These are phyloP conservation scores for Colletotrichum lupini DNA, from an alignment of 2,329 filamentous ascomycete genomes.

Conservation along the genomic window DNA sequence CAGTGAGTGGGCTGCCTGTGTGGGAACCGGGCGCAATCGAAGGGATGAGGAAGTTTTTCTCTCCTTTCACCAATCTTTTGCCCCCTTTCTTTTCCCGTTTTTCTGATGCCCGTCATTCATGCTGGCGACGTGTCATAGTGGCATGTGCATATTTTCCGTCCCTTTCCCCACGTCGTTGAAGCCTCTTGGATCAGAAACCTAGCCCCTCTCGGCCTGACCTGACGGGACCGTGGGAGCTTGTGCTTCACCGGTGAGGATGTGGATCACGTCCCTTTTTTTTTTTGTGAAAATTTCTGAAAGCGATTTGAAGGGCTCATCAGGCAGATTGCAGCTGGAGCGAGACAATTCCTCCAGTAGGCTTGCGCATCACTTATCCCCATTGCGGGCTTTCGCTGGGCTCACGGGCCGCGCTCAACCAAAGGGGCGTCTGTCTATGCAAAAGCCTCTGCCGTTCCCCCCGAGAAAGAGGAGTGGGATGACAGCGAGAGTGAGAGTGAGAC, in stretches of 20 bases:
- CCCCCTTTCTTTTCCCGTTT: background rate
- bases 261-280: background rate
- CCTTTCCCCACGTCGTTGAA: background rate
- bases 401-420: too few relatives aligned
- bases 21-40: background rate
- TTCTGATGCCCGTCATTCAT: constrained; percentile 25
- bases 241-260: constrained; percentile 21
- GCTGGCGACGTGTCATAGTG: constrained; percentile 16
- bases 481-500: background rate
- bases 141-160: background rate
- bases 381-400: background rate
- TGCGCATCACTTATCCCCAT: background rate
- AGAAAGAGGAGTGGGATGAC: background rate
- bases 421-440: too few relatives aligned
- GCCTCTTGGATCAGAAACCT: background rate
- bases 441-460: too few relatives aligned
- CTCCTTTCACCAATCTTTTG: background rate
- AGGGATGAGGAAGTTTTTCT: background rate
- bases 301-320: background rate
- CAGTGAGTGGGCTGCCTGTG: background rate
- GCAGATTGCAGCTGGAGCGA: constrained; percentile 1
- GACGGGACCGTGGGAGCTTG: background rate
- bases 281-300: background rate
- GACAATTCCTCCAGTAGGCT: constrained; percentile 1
- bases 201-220: background rate